Percentiles rank a stretch among this genome's conserved stretches.
Conservation (phyloP, 768 basidiomycete genomes). For the Termitomyces sp. region DNA sequence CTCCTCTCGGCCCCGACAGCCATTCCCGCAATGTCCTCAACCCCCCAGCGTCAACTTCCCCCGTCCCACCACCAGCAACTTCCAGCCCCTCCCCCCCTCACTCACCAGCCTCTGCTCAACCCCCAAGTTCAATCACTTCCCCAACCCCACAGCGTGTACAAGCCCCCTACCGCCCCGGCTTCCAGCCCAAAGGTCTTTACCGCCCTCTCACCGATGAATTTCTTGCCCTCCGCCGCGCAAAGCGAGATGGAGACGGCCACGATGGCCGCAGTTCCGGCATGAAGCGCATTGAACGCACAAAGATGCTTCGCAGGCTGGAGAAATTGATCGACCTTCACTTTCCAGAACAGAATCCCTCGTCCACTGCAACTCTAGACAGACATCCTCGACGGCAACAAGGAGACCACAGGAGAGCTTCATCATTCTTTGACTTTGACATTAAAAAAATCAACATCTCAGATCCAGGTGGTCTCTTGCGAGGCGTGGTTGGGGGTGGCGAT, state of each 20-base stretch:
- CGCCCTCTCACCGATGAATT: conserved; percentile 83
- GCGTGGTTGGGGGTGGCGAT: conserved; percentile 44
- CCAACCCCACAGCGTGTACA: conserved; percentile 17
- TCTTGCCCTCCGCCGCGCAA: conserved; percentile 37
- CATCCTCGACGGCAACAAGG: neutral
- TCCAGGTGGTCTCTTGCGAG: conserved; percentile 68
- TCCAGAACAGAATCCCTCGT: conserved; percentile 14
- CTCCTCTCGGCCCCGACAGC: neutral
- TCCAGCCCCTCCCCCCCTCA: neutral
- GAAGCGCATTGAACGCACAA: conserved; percentile 73
- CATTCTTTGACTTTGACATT: conserved; percentile 73
- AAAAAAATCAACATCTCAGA: conserved; percentile 49
- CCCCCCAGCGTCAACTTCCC: neutral
- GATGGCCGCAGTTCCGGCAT: conserved; percentile 21
- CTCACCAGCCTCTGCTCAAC: neutral
- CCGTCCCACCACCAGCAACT: neutral
- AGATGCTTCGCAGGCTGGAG: conserved; percentile 83
- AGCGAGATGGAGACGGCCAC: conserved; percentile 34
- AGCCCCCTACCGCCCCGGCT: conserved; percentile 84
- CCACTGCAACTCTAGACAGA: neutral
- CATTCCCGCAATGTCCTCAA: too few relatives aligned
- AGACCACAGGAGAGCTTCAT: conserved; percentile 38
- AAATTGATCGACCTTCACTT: conserved; percentile 81
- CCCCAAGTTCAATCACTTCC: neutral
- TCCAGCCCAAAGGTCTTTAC: conserved; percentile 88